phyloP scores from a whole-genome alignment of 2,329 filamentous ascomycete genomes.

The Diaporthe batatas region DNA sequence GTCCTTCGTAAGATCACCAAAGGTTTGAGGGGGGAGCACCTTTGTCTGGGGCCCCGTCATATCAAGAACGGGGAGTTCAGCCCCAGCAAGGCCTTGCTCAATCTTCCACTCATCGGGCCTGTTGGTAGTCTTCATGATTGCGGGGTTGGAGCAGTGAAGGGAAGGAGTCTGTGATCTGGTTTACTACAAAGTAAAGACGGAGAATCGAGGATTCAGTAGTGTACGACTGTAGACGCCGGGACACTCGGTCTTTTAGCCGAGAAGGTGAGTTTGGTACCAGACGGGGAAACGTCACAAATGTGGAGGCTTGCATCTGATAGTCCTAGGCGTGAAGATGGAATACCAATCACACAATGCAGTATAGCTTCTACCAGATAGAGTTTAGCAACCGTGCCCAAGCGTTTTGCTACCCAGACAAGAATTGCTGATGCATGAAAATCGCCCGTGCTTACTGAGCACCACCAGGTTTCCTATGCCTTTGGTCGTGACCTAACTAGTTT shows the following conservation, averaged over 20 bases:
- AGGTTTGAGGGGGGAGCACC: constrained; percentile 1
- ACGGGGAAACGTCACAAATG: neutral
- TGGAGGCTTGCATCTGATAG: neutral
- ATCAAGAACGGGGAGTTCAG: constrained; percentile 9
- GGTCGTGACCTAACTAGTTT: neutral
- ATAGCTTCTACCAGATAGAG: neutral
- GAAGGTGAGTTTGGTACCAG: neutral
- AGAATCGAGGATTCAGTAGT: too few relatives aligned
- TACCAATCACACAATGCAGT: neutral
- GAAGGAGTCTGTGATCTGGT: neutral
- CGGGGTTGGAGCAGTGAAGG: neutral
- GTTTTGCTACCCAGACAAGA: neutral
- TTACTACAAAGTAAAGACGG: too few relatives aligned
- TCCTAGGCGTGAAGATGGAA: neutral
- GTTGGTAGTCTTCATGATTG: constrained; percentile 11
- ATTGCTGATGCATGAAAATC: neutral
- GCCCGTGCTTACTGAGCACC: neutral
- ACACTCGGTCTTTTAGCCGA: neutral
- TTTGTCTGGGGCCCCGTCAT: constrained; percentile 11
- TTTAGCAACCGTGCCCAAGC: neutral
- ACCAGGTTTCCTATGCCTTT: neutral
- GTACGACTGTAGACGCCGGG: neutral
- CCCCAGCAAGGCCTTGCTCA: constrained; percentile 15
- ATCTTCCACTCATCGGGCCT: constrained; percentile 18
- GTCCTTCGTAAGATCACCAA: constrained; percentile 1